Conservation (phyloP, 225 moss, liverwort and hornwort species). For the Pseudoscleropodium purum region DNA sequence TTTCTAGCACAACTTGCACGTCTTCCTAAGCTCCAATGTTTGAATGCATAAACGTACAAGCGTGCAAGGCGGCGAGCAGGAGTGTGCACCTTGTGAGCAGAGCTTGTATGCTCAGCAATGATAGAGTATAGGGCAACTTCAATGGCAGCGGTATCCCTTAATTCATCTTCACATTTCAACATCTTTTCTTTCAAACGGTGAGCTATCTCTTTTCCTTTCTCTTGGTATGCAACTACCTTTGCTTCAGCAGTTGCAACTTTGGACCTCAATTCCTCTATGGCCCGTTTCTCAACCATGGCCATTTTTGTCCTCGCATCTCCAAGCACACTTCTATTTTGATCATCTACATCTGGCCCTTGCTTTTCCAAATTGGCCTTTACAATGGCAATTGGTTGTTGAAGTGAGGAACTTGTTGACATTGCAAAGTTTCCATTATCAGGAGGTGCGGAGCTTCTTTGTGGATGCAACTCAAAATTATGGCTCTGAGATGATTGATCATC, state of each 20-base stretch:
- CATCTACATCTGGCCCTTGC: neutral
- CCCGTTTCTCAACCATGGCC: slow-evolving; percentile 71
- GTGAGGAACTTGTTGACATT: neutral
- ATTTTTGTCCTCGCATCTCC: slow-evolving; percentile 71
- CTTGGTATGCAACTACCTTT: slow-evolving; percentile 40
- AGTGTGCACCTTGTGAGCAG: slow-evolving; percentile 76
- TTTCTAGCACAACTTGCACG: slow-evolving; percentile 65
- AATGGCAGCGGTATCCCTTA: slow-evolving; percentile 65
- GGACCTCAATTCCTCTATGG: slow-evolving; percentile 66
- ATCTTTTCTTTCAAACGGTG: slow-evolving; percentile 13
- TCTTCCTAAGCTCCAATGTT: slow-evolving; percentile 58
- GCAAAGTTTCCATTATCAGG: neutral
- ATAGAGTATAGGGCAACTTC: slow-evolving; percentile 78
- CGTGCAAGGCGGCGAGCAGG: slow-evolving; percentile 87
- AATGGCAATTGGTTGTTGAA: neutral
- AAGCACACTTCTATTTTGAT: slow-evolving; percentile 44
- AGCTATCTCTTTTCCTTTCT: slow-evolving; percentile 41
- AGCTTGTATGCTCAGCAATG: slow-evolving; percentile 76
- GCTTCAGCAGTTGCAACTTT: slow-evolving; percentile 68
- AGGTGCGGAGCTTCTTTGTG: neutral
- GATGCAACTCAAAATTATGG: neutral
- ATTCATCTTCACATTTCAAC: slow-evolving; percentile 52
- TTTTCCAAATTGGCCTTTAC: neutral
- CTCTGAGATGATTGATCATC: neutral
- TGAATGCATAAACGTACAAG: slow-evolving; percentile 58